Evolutionary conservation across 2,329 filamentous ascomycete species (phyloP).

Genomic region (Fusarium abutilonis): DNA sequence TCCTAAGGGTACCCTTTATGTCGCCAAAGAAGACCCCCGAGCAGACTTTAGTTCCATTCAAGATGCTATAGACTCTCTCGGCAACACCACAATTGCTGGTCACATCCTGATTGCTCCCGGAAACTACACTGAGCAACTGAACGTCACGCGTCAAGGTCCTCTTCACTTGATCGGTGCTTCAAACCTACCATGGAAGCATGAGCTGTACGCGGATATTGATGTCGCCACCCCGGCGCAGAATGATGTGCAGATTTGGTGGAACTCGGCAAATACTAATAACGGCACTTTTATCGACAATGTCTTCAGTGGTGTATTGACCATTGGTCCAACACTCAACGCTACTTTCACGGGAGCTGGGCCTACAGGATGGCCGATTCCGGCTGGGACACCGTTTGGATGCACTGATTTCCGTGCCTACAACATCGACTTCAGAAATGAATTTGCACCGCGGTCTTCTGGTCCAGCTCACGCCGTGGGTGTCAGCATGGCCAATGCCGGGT

Average conservation of each 20-base stretch:
- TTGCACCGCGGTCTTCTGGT: constrained; percentile 59
- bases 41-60: constrained; percentile 54
- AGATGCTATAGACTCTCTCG: constrained; percentile 53
- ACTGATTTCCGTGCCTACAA: constrained; percentile 73
- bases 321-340: constrained; percentile 71
- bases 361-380: constrained; percentile 68
- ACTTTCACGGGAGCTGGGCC: constrained; percentile 70
- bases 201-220: constrained; percentile 54
- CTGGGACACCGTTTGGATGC: constrained; percentile 70
- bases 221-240: constrained; percentile 54
- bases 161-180: constrained; percentile 68
- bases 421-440: constrained; percentile 71
- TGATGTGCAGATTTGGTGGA: constrained; percentile 67
- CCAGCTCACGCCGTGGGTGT: constrained; percentile 69
- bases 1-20: constrained; percentile 54
- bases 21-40: constrained; percentile 49
- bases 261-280: constrained; percentile 59
- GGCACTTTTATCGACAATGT: constrained; percentile 65
- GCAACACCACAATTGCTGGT: constrained; percentile 42
- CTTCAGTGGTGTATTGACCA: constrained; percentile 68
- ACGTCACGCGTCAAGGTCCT: constrained; percentile 69
- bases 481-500: constrained; percentile 71
- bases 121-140: constrained; percentile 71
- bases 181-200: constrained; percentile 52
- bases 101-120: constrained; percentile 68